phyloP scores from a whole-genome alignment of 2,329 filamentous ascomycete species.

The Biscogniauxia marginata region DNA sequence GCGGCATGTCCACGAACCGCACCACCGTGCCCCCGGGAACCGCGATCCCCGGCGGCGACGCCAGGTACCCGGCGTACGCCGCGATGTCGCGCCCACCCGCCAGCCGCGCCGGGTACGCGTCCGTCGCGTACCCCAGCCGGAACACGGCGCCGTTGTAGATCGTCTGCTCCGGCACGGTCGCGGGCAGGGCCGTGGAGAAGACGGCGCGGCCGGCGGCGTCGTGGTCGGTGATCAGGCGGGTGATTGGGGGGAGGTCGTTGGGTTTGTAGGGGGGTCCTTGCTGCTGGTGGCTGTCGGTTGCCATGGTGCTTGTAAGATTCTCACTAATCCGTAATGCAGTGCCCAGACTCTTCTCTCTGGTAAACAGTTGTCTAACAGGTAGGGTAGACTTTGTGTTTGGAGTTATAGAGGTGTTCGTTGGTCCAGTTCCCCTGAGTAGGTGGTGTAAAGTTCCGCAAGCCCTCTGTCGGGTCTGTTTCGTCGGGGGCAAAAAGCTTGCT shows the following conservation, averaged over 20 bases:
- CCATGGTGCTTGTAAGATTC: not conserved
- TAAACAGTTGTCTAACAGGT: not conserved
- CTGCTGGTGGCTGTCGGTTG: not conserved
- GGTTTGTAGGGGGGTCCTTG: constrained; percentile 14
- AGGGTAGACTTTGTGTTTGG: not conserved
- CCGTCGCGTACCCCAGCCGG: constrained; percentile 48
- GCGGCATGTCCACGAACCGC: constrained; percentile 46
- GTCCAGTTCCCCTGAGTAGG: too few species aligned
- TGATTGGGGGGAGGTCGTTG: constrained; percentile 14
- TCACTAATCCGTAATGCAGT: not conserved
- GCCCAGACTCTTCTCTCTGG: not conserved
- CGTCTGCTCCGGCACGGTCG: constrained; percentile 16
- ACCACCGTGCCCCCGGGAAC: constrained; percentile 43
- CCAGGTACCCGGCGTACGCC: constrained; percentile 43
- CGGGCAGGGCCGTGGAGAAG: constrained; percentile 31
- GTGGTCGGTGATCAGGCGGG: constrained; percentile 36
- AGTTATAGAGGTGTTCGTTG: too few species aligned
- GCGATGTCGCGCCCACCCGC: constrained; percentile 44
- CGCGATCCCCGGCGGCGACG: constrained; percentile 47
- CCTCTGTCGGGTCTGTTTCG: too few species aligned
- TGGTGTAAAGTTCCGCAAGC: too few species aligned
- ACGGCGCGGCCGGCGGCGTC: constrained; percentile 33
- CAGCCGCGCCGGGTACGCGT: constrained; percentile 45
- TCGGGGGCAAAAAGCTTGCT: too few species aligned
- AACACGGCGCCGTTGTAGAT: constrained; percentile 43